Conservation (phyloP, 73 alveolate species). For the Paramecium bursaria region DNA sequence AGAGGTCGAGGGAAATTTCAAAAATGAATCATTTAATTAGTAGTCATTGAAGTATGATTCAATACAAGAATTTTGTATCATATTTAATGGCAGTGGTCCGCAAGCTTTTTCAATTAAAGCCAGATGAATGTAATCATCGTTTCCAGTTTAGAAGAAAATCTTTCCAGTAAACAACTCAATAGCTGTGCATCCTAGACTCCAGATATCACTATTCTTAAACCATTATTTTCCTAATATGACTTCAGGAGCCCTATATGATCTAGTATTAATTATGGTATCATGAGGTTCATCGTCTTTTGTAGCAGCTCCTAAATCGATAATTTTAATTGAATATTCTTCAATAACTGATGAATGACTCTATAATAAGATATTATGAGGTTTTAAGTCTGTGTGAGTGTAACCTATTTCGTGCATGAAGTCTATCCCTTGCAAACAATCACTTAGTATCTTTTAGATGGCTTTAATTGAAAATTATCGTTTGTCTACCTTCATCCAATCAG, state of each 20-base stretch:
- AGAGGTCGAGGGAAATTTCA: constrained; percentile 38
- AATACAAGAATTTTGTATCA: constrained; percentile 76
- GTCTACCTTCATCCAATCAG: constrained; percentile 40
- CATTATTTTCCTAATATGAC: constrained; percentile 84
- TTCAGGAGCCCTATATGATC: constrained; percentile 95
- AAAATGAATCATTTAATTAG: constrained; percentile 36
- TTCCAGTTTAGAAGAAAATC: constrained; percentile 88
- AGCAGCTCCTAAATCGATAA: constrained; percentile 95
- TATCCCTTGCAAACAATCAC: constrained; percentile 46
- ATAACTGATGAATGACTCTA: constrained; percentile 12
- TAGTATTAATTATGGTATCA: constrained; percentile 84
- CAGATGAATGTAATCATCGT: constrained; percentile 92
- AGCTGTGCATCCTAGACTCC: constrained; percentile 93
- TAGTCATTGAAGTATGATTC: constrained; percentile 56
- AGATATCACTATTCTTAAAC: constrained; percentile 87
- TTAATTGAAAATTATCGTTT: not conserved
- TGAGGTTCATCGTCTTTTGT: constrained; percentile 74
- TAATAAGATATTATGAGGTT: constrained; percentile 73
- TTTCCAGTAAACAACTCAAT: constrained; percentile 92
- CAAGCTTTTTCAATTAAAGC: constrained; percentile 93
- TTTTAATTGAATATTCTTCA: constrained; percentile 72
- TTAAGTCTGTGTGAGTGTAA: constrained; percentile 67
- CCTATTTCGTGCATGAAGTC: constrained; percentile 62
- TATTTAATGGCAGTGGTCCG: constrained; percentile 93
- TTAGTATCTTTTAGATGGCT: constrained; percentile 1